Percentiles rank a stretch among this genome's conserved stretches.
These are phyloP conservation scores for Colletotrichum shisoi DNA, from an alignment of 2,329 filamentous ascomycete genomes.

Conservation along the genomic window DNA sequence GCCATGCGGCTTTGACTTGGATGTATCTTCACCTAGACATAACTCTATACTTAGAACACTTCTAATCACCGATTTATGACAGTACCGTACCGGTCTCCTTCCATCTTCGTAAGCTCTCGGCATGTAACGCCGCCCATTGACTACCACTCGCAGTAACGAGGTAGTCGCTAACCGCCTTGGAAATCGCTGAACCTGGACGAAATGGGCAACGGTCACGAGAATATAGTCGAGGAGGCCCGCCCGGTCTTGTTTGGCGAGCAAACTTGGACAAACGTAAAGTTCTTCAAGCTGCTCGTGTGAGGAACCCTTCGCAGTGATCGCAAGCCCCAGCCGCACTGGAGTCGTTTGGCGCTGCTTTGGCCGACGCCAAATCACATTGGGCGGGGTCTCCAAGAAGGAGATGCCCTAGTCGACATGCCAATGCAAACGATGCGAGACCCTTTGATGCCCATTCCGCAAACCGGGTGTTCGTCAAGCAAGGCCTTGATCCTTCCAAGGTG, in stretches of 20 bases:
- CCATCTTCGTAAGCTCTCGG: too few relatives aligned
- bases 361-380: not conserved
- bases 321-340: not conserved
- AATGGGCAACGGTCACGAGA: not conserved
- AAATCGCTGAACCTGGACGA: not conserved
- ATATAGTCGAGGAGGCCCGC: not conserved
- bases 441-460: not conserved
- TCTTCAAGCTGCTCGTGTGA: not conserved
- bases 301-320: not conserved
- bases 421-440: not conserved
- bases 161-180: not conserved
- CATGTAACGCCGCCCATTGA: not conserved
- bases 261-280: not conserved
- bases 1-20: not conserved
- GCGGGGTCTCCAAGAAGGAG: too few relatives aligned
- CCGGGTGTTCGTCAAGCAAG: not conserved
- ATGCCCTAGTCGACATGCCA: not conserved
- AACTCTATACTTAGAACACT: constrained; percentile 3
- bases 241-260: not conserved
- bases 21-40: not conserved
- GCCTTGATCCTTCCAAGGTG: too few relatives aligned
- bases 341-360: not conserved
- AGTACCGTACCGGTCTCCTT: not conserved
- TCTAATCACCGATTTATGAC: constrained; percentile 10
- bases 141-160: not conserved